These are phyloP conservation scores for Ceratocystis smalleyi DNA, from an alignment of 2,329 filamentous ascomycete genomes.

Conservation along the genomic window DNA sequence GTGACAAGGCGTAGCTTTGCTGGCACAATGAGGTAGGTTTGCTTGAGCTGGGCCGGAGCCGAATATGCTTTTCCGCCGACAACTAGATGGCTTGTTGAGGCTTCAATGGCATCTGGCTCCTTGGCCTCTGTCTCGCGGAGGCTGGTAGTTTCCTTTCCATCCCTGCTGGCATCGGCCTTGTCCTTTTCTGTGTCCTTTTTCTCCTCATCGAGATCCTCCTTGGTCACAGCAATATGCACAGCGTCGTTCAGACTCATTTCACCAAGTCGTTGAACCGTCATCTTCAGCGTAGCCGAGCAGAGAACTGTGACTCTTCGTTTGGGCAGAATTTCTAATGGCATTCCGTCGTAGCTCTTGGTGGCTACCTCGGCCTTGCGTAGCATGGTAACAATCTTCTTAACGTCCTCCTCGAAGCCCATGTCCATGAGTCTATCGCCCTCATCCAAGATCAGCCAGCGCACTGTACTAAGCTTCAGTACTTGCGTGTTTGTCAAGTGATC, in stretches of 20 bases:
- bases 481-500: constrained; percentile 91
- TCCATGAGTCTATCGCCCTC: constrained; percentile 98
- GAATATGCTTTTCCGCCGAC: constrained; percentile 39
- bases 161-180: constrained; percentile 23
- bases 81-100: constrained; percentile 7
- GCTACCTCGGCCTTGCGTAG: constrained; percentile 50
- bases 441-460: constrained; percentile 86
- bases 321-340: constrained; percentile 48
- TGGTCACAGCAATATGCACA: constrained; percentile 61
- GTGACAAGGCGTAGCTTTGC: constrained; percentile 85
- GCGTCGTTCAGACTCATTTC: constrained; percentile 93
- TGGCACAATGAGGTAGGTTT: constrained; percentile 74
- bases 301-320: constrained; percentile 70
- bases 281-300: constrained; percentile 95
- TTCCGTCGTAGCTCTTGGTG: constrained; percentile 43
- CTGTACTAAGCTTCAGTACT: constrained; percentile 70
- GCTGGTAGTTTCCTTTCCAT: background rate
- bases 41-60: constrained; percentile 84
- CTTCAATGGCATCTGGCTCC: constrained; percentile 5
- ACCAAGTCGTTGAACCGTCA: constrained; percentile 84
- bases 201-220: constrained; percentile 30
- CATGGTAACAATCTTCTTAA: constrained; percentile 70
- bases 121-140: background rate
- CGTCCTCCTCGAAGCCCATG: constrained; percentile 86
- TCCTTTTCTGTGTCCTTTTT: constrained; percentile 21